A percentile compares a stretch with the other conserved stretches of the same genome.
Evolutionary conservation across 371 early-diverging fungal genomes (phyloP).

Genomic region (Mortierella sp.): DNA sequence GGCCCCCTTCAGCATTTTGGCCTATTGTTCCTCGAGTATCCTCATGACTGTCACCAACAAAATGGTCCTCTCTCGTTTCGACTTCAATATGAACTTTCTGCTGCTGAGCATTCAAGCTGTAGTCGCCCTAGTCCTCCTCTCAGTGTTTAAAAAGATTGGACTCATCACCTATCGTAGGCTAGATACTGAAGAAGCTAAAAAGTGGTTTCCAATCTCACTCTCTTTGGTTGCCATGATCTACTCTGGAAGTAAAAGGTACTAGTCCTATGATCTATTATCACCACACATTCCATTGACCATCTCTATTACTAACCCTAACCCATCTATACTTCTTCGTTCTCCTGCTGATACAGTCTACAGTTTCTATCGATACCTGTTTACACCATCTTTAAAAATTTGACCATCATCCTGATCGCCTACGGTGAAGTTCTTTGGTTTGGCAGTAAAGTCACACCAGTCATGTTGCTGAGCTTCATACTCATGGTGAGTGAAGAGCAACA

Average conservation of each 20-base stretch:
- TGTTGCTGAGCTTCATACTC: constrained; percentile 87
- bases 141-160: constrained; percentile 71
- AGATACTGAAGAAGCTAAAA: constrained; percentile 72
- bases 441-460: constrained; percentile 81
- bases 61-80: constrained; percentile 88
- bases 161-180: constrained; percentile 76
- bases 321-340: background rate
- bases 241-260: constrained; percentile 90
- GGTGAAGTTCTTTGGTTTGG: constrained; percentile 91
- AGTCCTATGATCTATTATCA: background rate
- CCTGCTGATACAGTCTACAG: constrained; percentile 69
- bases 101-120: constrained; percentile 84
- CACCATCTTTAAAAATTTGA: constrained; percentile 98
- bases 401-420: constrained; percentile 97
- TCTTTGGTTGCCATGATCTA: constrained; percentile 97
- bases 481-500: constrained; percentile 71
- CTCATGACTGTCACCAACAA: constrained; percentile 98
- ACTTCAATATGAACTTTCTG: constrained; percentile 92
- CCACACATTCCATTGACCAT: background rate
- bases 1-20: constrained; percentile 67
- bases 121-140: constrained; percentile 28
- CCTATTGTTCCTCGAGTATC: constrained; percentile 93
- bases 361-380: constrained; percentile 96
- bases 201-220: constrained; percentile 93
- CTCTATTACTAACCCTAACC: background rate